Percentiles rank a stretch among this genome's conserved stretches.
Evolutionary conservation across 306 rosid genomes (phyloP).

Genomic region (Abrus precatorius): DNA sequence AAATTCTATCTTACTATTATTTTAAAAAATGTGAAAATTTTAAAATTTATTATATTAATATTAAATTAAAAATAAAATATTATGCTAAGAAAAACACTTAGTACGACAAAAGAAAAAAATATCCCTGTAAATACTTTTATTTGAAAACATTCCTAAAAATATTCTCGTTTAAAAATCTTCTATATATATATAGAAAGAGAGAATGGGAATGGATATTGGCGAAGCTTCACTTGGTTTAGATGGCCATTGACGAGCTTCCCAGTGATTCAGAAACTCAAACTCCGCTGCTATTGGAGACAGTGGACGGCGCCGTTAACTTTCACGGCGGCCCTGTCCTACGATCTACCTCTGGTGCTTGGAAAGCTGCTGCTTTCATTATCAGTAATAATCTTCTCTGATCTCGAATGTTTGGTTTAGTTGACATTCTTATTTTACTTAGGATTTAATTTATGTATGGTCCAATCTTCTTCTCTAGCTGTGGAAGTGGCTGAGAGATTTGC

Average conservation of each 20-base stretch:
- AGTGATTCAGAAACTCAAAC: constrained; percentile 23
- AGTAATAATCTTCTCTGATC: constrained; percentile 37
- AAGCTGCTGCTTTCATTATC: constrained; percentile 59
- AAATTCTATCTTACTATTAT: no score
- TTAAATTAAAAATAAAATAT: no score
- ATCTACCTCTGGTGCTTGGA: constrained; percentile 62
- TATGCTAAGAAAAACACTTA: no score
- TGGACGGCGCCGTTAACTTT: constrained; percentile 57
- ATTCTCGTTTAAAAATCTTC: no score
- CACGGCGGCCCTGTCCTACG: constrained; percentile 52
- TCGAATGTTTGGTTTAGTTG: background rate
- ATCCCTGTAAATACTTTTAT: no score
- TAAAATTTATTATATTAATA: no score
- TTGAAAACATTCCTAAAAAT: no score
- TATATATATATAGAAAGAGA: no score
- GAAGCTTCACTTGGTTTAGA: background rate
- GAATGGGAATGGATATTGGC: no score
- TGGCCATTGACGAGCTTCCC: constrained; percentile 15
- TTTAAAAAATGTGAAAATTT: no score
- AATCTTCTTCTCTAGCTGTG: constrained; percentile 24
- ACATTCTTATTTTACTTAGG: background rate
- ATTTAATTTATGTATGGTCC: background rate
- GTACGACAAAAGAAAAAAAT: no score
- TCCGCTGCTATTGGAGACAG: constrained; percentile 51
- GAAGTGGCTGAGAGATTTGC: constrained; percentile 65